Conservation (phyloP, 2,329 filamentous ascomycete genomes). For the Alternaria ventricosa region DNA sequence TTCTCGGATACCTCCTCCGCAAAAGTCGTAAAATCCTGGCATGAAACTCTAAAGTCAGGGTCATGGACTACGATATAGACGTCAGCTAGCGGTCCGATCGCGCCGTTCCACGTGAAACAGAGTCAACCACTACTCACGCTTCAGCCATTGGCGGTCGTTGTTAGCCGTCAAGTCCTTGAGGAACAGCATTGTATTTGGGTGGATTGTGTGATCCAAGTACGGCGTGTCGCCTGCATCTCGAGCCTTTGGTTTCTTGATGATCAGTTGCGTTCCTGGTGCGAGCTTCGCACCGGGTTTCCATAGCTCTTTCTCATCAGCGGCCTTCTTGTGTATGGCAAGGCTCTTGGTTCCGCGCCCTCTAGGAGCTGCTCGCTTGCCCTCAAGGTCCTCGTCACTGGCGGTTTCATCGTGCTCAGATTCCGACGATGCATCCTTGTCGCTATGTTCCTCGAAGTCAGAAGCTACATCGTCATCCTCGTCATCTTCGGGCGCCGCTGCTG, state of each 20-base stretch:
- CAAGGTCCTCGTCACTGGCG: constrained; percentile 36
- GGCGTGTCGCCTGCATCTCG: constrained; percentile 64
- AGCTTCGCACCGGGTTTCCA: constrained; percentile 65
- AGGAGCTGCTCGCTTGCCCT: constrained; percentile 33
- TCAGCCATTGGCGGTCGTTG: constrained; percentile 69
- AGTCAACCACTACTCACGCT: constrained; percentile 55
- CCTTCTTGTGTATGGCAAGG: constrained; percentile 31
- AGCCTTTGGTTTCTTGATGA: constrained; percentile 69
- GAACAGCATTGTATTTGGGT: constrained; percentile 69
- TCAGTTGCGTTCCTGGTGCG: constrained; percentile 65
- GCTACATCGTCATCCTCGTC: constrained; percentile 42
- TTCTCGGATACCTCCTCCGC: constrained; percentile 74
- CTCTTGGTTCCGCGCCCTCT: constrained; percentile 25
- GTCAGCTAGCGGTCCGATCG: constrained; percentile 17
- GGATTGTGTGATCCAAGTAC: constrained; percentile 64
- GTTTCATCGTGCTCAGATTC: constrained; percentile 43
- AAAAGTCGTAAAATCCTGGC: constrained; percentile 83
- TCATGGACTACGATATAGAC: constrained; percentile 68
- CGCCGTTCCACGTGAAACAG: neutral
- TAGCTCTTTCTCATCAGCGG: constrained; percentile 55
- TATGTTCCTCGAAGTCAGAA: constrained; percentile 53
- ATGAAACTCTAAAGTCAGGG: constrained; percentile 75
- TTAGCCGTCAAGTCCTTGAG: constrained; percentile 64
- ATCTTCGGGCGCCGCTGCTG: constrained; percentile 33
- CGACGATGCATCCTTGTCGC: constrained; percentile 34